Evolutionary conservation across 106 monocot genomes (phyloP), one percentile per base, ranked within the genome.

Genomic region (Alisma plantagoaquatica): DNA sequence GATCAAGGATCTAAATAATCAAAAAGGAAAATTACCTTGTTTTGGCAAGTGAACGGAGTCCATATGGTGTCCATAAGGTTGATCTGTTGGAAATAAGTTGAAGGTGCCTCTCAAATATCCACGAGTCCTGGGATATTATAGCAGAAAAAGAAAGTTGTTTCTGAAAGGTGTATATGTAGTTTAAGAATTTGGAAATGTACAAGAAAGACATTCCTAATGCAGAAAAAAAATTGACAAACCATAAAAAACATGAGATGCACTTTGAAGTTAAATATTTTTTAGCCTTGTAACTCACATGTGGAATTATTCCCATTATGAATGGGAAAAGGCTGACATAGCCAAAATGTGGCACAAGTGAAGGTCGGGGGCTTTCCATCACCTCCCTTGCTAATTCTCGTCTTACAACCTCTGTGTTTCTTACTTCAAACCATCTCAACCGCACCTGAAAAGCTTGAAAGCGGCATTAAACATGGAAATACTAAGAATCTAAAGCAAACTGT

Each of bases 271-370:
- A 27, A 0, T 23, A 11, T 43, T 10, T 8, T 12, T 31, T 16
- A 56, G 26, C 49, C 32, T 53, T n/a, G 14, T 52, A 38, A 70
- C 94, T 75, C 74, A 90, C 96, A 65, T 84, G 61, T 50, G 96
- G 96, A 72, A 98, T 90, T 30, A 82, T 85, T 27, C 70, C 74
- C 89, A 98, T 98, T 73, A 98, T 85, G 61, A 98, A 90, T 32
- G 96, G 96, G 61, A 98, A 98, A 69, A 98, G 78, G 59, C 74
- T 82, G 67, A 90, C 70, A 54, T 82, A 90, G 27, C 96, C 96
- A 76, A 90, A 38, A 75, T 89, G 84, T 23, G 96, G 89, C 59
- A 89, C 84, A 46, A 98, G 64, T 46, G 49, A 41, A 23, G 79
- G 57, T 46, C 61, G 64, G 27, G 96, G 90, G 11, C 10, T 62